phyloP scores from a whole-genome alignment of 2,329 filamentous ascomycete genomes.

The Rhinocladiella mackenziei region DNA sequence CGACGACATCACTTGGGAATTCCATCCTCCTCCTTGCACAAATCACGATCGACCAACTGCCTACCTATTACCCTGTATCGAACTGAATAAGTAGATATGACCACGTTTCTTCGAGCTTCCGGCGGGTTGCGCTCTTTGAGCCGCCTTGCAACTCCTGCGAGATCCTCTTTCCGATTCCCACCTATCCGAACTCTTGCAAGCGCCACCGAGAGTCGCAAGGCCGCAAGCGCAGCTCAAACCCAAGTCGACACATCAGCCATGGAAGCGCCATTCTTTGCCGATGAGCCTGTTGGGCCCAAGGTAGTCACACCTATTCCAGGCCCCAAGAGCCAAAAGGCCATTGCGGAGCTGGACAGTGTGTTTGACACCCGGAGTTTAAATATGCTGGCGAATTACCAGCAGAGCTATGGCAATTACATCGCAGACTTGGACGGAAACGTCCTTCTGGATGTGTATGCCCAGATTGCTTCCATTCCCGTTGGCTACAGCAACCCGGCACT shows the following conservation, averaged over 20 bases:
- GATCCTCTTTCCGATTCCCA: slow-evolving; percentile 10
- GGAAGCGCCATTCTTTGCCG: slow-evolving; percentile 53
- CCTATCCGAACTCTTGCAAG: slow-evolving; percentile 18
- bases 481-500: slow-evolving; percentile 88
- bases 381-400: slow-evolving; percentile 72
- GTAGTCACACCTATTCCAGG: slow-evolving; percentile 65
- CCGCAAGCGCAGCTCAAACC: slow-evolving; percentile 18
- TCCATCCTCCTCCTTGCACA: not conserved
- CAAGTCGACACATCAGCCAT: slow-evolving; percentile 9
- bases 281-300: slow-evolving; percentile 55
- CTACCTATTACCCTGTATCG: not conserved
- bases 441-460: slow-evolving; percentile 58
- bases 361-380: slow-evolving; percentile 85
- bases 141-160: slow-evolving; percentile 11
- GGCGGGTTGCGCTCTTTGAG: slow-evolving; percentile 15
- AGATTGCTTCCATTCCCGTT: slow-evolving; percentile 88
- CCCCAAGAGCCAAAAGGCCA: slow-evolving; percentile 65
- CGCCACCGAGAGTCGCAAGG: slow-evolving; percentile 14
- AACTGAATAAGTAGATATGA: slow-evolving; percentile 16
- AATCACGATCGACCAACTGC: not conserved
- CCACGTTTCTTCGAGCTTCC: slow-evolving; percentile 15
- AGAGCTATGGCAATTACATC: slow-evolving; percentile 73
- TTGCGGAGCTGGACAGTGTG: slow-evolving; percentile 68
- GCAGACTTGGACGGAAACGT: slow-evolving; percentile 50
- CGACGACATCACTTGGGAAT: not conserved